Evolutionary conservation across 352 stramenopile genomes (phyloP).

Genomic region (Phytophthora citricola): DNA sequence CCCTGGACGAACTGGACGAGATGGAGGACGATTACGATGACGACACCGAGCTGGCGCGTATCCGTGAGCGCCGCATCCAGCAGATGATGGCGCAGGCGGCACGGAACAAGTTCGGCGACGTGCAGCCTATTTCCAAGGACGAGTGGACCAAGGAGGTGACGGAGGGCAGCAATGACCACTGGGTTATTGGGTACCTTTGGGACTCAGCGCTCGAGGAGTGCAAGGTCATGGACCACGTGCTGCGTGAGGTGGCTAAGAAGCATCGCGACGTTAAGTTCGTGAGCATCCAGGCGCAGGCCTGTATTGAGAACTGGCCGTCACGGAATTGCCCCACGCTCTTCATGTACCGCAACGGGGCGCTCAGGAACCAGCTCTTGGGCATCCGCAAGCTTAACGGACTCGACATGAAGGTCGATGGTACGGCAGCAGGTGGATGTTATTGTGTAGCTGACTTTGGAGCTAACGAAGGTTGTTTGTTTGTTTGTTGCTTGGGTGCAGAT

Average conservation of each 20-base stretch:
- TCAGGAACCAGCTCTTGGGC: slow-evolving; percentile 91
- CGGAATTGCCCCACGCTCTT: slow-evolving; percentile 94
- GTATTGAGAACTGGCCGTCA: slow-evolving; percentile 93
- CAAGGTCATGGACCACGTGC: slow-evolving; percentile 91
- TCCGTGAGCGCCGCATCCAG: slow-evolving; percentile 85
- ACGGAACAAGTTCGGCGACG: slow-evolving; percentile 89
- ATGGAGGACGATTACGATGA: slow-evolving; percentile 91
- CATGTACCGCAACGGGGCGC: slow-evolving; percentile 90
- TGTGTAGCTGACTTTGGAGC: not conserved
- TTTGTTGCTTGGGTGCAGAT: slow-evolving; percentile 45
- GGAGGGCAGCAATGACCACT: slow-evolving; percentile 86
- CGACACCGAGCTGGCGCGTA: slow-evolving; percentile 75
- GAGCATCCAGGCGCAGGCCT: slow-evolving; percentile 91
- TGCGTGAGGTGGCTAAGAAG: slow-evolving; percentile 82
- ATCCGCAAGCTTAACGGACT: slow-evolving; percentile 90
- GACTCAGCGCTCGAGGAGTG: slow-evolving; percentile 89
- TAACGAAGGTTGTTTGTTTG: slow-evolving; percentile 12
- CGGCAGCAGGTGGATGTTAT: not conserved
- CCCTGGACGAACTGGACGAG: slow-evolving; percentile 87
- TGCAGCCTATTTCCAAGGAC: slow-evolving; percentile 92
- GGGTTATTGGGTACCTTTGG: slow-evolving; percentile 93
- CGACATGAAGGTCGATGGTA: slow-evolving; percentile 88
- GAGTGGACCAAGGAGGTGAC: slow-evolving; percentile 94
- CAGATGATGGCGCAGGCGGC: slow-evolving; percentile 88
- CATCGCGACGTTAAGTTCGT: slow-evolving; percentile 95